Evolutionary conservation across 2,329 filamentous ascomycete genomes (phyloP), one percentile per base, ranked within the genome.

Genomic region (Fusarium sp.): DNA sequence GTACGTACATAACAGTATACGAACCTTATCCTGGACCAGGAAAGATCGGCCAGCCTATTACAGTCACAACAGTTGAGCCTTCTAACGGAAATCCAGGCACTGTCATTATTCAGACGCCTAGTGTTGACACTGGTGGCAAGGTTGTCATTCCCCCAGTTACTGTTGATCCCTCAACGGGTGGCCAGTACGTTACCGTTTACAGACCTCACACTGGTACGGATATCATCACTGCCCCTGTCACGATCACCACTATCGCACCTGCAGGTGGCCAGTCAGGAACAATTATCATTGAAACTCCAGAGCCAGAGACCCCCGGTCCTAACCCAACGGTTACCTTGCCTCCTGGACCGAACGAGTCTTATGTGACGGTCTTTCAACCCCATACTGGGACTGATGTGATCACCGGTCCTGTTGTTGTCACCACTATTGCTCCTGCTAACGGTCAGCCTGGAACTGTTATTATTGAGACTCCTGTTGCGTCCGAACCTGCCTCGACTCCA

Each of bases 61-160:
- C 66, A 4, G 50, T 69, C 18, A 53, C 51, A 5, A 69, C 65
- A 3, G 54, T 69, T 28, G 51, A 13, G 36, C 65, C n/a, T 6
- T 46, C 38, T 6, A 23, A 23, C 13, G 61, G 38, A 12, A 38
- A 42, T 12, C 66, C 65, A 8, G 66, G 66, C 12, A 69, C 65
- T 5, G 45, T 69, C 6, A 69, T 69, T 15, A 66, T 69, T 4
- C 65, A 69, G 34, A 69, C 66, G 4, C 66, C 65, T 9, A 42
- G 28, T 16, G 34, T 63, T 18, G 31, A 36, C 12, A 18, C 26
- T 2, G 45, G 44, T 12, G 34, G 40, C 6, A n/a, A 40, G 38
- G 63, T 57, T 3, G 62, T 51, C 4, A 66, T 69, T 11, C 61
- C 65, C 3, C 54, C 65, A 12, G 60, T 69, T 18, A 69, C 65